Evolutionary conservation across 202 grass and related monocot species (phyloP), one percentile per base, ranked within the genome.

Genomic region (Brachypodium distachyon): DNA sequence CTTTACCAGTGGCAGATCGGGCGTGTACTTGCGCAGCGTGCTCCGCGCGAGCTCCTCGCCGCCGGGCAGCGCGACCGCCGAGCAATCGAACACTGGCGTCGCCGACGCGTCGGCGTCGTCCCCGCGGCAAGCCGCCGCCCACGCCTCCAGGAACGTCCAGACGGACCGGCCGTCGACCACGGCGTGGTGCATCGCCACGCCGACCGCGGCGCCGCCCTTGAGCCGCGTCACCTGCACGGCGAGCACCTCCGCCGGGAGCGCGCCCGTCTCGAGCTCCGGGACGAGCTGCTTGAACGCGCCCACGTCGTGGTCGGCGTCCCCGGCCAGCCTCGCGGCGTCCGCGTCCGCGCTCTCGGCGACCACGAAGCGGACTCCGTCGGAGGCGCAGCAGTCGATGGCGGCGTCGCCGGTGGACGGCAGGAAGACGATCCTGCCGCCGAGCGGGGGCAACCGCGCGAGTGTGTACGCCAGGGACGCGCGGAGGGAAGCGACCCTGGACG

Each of bases 1-100:
- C 1, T 6, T 49, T 52, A 52, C 77, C 77, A 26, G 68, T 77
- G 44, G 85, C 17, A 87, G 53, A n/a, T 82, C 8, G 1, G 85
- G 85, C 57, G 55, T 13, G 29, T 72, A 34, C 27, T 67, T 57
- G 2, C 72, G 9, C 7, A 78, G 38, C 23, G 72, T 4, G 11
- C 2, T 9, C 14, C 78, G 36, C 0, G 44, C 48, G 13, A 77
- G 3, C 41, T 83, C 85, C 6, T 73, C 72, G 58, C 53, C 79
- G 19, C 71, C 58, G 64, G 72, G 72, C 17, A 77, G 10, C 44
- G 17, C 17, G 27, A 87, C 16, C 10, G 12, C 63, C 22, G 21
- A 7, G 5, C 79, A 79, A 19, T 87, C 79, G 31, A 77, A 82
- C 56, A 27, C 7, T 56, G 84, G 84, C n/a, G n/a, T n/a, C 5